Evolutionary conservation across 257 asterid species (phyloP).

Genomic region (Rauvolfia tetraphylla): DNA sequence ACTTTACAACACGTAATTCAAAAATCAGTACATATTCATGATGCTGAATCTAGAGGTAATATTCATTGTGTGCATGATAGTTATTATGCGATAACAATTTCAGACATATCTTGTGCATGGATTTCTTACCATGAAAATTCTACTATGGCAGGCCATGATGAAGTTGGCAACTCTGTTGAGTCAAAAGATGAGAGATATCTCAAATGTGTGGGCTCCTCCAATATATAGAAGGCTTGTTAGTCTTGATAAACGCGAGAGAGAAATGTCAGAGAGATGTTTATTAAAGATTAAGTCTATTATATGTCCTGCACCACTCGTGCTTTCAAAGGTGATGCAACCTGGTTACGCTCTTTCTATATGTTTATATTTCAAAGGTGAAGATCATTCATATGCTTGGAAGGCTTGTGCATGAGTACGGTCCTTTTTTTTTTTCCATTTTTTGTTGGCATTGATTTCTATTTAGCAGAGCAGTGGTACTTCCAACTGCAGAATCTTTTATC

Average conservation of each 20-base stretch:
- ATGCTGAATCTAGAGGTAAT: not conserved
- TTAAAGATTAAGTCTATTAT: constrained; percentile 49
- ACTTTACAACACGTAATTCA: not conserved
- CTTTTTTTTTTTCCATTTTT: not conserved
- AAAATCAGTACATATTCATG: not conserved
- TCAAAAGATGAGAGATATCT: constrained; percentile 53
- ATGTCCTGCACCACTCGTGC: constrained; percentile 53
- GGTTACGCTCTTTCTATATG: not conserved
- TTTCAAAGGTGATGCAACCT: constrained; percentile 52
- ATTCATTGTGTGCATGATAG: not conserved
- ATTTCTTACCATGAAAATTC: not conserved
- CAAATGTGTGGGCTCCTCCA: constrained; percentile 70
- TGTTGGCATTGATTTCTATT: not conserved
- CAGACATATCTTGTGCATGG: not conserved
- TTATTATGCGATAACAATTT: not conserved
- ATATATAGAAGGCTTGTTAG: constrained; percentile 78
- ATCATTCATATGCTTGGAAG: not conserved
- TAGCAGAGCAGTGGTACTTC: not conserved
- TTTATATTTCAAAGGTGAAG: no score
- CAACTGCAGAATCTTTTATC: not conserved
- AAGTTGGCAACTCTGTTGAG: constrained; percentile 50
- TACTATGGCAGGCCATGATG: constrained; percentile 57
- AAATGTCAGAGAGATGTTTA: constrained; percentile 76
- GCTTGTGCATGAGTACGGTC: not conserved
- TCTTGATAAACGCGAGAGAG: constrained; percentile 71